Evolutionary conservation across 1,284 basidiomycete genomes (phyloP), one percentile per base, ranked within the genome.

Genomic region (Blastosporella zonata): DNA sequence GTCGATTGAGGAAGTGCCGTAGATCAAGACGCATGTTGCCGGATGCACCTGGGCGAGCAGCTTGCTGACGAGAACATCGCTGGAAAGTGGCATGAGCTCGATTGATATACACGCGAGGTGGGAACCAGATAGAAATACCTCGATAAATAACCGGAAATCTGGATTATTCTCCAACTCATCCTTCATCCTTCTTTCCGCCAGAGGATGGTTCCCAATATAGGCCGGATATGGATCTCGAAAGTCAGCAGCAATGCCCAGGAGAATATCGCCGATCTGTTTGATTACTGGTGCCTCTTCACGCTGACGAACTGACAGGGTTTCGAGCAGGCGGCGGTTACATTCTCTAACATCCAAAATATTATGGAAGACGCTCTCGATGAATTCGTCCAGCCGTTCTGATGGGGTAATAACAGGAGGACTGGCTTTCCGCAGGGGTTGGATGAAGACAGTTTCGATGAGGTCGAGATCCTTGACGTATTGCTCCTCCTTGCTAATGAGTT

Each of bases 401-500:
- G 70, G 67, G 2, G 81, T 77, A 55, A 96, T 85, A 52, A 95
- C 78, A 0, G 87, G 81, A 8, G 93, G 90, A 17, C 81, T 73
- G 6, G 87, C 81, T 1, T 64, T 65, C 10, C 84, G 79, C 1
- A 97, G 73, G 1, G 89, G 89, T 12, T 80, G 78, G 60, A 96
- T 90, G 69, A 93, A 97, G 60, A 89, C 84, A 4, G 77, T 73
- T 59, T 97, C 91, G 36, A 98, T 79, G 3, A 86, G 79, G 50
- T 93, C 84, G 4, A 99, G 77, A 63, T 99, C 96, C 37, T 87
- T 82, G 33, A 95, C 75, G 63, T 97, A 98, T 61, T 92, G 86
- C 59, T 90, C 86, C 67, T 99, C 96, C 55, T 92, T 89, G 60
- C 81, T 81, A 55, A 99, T 89, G 33, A 95, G 84, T 66, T 95